Evolutionary conservation across 179 eudicot genomes (phyloP), one percentile per base, ranked within the genome.

Genomic region (Actinidia arguta): DNA sequence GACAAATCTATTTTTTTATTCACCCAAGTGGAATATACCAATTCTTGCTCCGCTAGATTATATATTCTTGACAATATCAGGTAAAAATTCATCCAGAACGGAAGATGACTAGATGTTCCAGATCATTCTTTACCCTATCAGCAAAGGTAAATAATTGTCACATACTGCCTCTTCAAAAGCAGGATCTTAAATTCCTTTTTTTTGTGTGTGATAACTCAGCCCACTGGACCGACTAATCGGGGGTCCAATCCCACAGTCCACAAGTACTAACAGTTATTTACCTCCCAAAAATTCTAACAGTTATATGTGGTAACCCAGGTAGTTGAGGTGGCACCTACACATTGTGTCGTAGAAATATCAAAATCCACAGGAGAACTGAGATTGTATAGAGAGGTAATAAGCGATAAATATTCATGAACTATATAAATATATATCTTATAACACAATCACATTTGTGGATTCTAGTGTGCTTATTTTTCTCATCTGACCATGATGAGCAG

Each of bases 271-370:
- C n/a, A n/a, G n/a, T n/a, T n/a, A n/a, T n/a, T n/a, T n/a, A n/a
- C n/a, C n/a, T n/a, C n/a, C n/a, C n/a, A n/a, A n/a, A n/a, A n/a
- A n/a, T n/a, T n/a, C n/a, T n/a, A n/a, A n/a, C n/a, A n/a, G n/a
- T n/a, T n/a, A n/a, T n/a, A n/a, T n/a, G n/a, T n/a, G n/a, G n/a
- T 36, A 27, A 39, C 36, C 68, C 76, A 88, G 91, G 91, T 89
- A 51, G 86, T 85, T 47, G 88, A 86, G 90, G 92, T 91, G 68
- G 87, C 94, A 76, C 94, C 94, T 12, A 88, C 88, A 58, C 86
- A 90, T 86, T 90, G 94, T 79, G 92, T 88, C 10, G 83, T 91
- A 46, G 87, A 91, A 78, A 81, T 91, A 86, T 91, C 94, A 64
- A 88, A 87, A 80, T 90, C 88, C 51, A 70, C 76, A 6, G 92